Evolutionary conservation across 208 protist species (phyloP).

Genomic region (Acanthamoeba royreba): DNA sequence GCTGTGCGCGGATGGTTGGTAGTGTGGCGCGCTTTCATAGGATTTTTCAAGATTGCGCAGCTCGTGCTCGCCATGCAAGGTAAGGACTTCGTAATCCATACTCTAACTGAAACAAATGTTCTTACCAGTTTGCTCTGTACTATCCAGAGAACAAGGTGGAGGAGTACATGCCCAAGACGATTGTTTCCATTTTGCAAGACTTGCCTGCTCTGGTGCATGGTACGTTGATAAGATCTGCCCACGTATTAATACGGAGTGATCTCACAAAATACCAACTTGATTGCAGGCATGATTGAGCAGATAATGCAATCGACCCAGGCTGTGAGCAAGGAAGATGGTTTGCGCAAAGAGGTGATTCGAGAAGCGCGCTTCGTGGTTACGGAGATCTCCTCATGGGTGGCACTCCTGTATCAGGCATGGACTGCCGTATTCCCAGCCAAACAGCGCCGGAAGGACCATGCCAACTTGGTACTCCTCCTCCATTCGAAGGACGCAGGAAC

Average conservation of each 20-base stretch:
- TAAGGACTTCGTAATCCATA: not conserved
- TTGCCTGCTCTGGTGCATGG: not conserved
- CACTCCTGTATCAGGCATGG: not conserved
- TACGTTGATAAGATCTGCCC: too few species aligned
- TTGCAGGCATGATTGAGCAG: not conserved
- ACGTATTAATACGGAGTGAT: not conserved
- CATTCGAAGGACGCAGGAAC: not conserved
- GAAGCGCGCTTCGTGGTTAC: not conserved
- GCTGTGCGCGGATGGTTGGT: not conserved
- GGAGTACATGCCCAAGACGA: not conserved
- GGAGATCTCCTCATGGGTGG: not conserved
- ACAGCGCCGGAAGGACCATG: slow-evolving; percentile 3
- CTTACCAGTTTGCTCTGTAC: not conserved
- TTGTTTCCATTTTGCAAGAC: not conserved
- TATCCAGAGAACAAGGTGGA: not conserved
- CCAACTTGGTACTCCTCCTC: not conserved
- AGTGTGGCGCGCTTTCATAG: not conserved
- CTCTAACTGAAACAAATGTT: not conserved
- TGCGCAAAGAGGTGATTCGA: not conserved
- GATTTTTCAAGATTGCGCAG: not conserved
- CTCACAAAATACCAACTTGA: not conserved
- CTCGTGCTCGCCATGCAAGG: not conserved
- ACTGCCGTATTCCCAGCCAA: not conserved
- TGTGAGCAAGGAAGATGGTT: not conserved
- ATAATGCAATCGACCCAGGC: not conserved